Percentiles rank a stretch among this genome's conserved stretches.
Evolutionary conservation across 208 protist species (phyloP).

Genomic region (Paratrypanosoma confusum): DNA sequence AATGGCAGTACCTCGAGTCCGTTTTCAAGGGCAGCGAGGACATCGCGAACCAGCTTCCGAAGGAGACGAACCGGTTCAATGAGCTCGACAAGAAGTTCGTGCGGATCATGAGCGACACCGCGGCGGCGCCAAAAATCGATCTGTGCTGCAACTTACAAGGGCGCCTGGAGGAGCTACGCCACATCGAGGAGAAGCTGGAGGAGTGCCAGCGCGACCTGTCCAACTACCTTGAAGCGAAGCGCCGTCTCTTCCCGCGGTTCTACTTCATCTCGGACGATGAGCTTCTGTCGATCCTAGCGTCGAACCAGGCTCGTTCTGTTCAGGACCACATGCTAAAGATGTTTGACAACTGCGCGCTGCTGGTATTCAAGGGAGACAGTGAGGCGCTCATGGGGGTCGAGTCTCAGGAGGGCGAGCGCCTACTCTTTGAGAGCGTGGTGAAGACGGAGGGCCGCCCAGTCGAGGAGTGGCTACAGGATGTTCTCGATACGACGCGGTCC

Average conservation of each 20-base stretch:
- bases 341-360: slow-evolving; percentile 94
- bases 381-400: slow-evolving; percentile 92
- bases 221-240: slow-evolving; percentile 98
- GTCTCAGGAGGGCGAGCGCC: slow-evolving; percentile 93
- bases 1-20: slow-evolving; percentile 99
- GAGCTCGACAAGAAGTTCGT: slow-evolving; percentile 95
- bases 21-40: slow-evolving; percentile 99
- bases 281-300: slow-evolving; percentile 96
- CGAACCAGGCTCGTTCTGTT: slow-evolving; percentile 87
- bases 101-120: slow-evolving; percentile 95
- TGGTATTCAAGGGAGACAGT: slow-evolving; percentile 91
- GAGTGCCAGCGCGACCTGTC: slow-evolving; percentile 97
- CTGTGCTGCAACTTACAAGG: slow-evolving; percentile 86
- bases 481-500: slow-evolving; percentile 91
- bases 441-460: slow-evolving; percentile 86
- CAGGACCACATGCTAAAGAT: slow-evolving; percentile 99
- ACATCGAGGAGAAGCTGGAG: slow-evolving; percentile 91
- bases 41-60: slow-evolving; percentile 97
- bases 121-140: slow-evolving; percentile 86
- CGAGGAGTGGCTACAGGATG: slow-evolving; percentile 96
- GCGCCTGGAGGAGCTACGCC: slow-evolving; percentile 88
- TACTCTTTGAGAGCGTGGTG: slow-evolving; percentile 87
- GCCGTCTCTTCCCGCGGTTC: slow-evolving; percentile 97
- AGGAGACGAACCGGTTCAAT: slow-evolving; percentile 97
- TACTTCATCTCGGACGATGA: slow-evolving; percentile 99